Conservation (phyloP, 805 yeast genomes). For the Wickerhamomyces strasburgensis region DNA sequence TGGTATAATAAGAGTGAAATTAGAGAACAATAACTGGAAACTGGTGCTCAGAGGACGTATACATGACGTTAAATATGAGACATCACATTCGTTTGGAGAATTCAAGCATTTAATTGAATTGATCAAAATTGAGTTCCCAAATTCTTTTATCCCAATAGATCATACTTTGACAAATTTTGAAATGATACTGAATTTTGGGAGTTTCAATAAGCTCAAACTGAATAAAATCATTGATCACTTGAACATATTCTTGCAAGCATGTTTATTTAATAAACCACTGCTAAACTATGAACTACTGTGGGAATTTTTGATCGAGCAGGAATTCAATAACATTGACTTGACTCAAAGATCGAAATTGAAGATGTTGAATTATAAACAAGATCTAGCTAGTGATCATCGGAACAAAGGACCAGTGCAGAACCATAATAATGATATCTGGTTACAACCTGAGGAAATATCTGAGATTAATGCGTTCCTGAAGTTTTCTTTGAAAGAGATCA, state of each 20-base stretch:
- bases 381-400: constrained; percentile 12
- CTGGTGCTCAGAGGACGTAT: constrained; percentile 23
- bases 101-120: constrained; percentile 30
- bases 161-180: constrained; percentile 19
- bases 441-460: constrained; percentile 33
- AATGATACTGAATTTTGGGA: constrained; percentile 18
- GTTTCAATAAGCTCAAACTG: constrained; percentile 39
- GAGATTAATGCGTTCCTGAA: constrained; percentile 46
- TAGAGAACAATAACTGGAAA: constrained; percentile 28
- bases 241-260: constrained; percentile 43
- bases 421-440: constrained; percentile 11
- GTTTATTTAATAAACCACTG: constrained; percentile 35
- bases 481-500: constrained; percentile 41
- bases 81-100: constrained; percentile 27
- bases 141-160: constrained; percentile 28
- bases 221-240: constrained; percentile 44
- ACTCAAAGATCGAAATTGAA: constrained; percentile 28
- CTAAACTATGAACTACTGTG: constrained; percentile 34
- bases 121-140: constrained; percentile 33
- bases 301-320: constrained; percentile 36
- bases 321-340: constrained; percentile 29
- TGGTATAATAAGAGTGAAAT: constrained; percentile 32
- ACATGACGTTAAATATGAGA: constrained; percentile 10
- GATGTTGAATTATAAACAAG: constrained; percentile 26
- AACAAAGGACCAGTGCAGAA: background rate